Evolutionary conservation across 768 basidiomycete species (phyloP), one percentile per base, ranked within the genome.

Genomic region (Naganishia vishniacii): DNA sequence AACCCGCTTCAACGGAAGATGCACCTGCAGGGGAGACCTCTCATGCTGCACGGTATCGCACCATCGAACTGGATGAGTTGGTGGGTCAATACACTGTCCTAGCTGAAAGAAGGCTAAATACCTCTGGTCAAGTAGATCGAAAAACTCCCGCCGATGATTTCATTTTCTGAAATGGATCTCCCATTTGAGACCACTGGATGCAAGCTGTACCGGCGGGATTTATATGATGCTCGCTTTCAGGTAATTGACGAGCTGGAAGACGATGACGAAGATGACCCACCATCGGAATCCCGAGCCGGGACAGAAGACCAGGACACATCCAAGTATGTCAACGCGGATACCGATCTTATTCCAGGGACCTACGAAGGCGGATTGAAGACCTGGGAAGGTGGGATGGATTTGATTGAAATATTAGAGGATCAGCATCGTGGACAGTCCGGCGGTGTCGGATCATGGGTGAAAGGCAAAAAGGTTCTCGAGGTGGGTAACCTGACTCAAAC

Each of bases 321-420:
- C 0, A 80, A 81, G 13, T 89, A 87, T 63, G 80, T 94, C 18
- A 87, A 91, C 67, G 84, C 86, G 0, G 88, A 88, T 0, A 90
- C 91, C 0, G 94, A 98, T 77, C 83, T 99, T 15, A 84, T 97
- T 3, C 88, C 91, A 2, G 86, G 91, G 0, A 81, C 91, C 0
- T 98, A 99, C 69, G 94, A 99, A 78, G 94, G 94, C 23, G 94
- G 94, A 5, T 75, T 98, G 58, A 97, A 98, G 78, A 97, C 92
- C 1, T 99, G 94, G 94, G 94, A 99, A 75, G 94, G 91, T 69
- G 88, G 89, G 49, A 77, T 92, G 15, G 94, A 98, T 75, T 80
- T 98, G 2, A 88, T 88, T 0, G 81, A 83, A 34, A 87, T 86
- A 41, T 48, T 79, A 42, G 60, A 23, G 65, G 80, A 47, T 70